These are phyloP conservation scores for Pichia ethanolica DNA, from an alignment of 805 yeast species.

Conservation along the genomic window DNA sequence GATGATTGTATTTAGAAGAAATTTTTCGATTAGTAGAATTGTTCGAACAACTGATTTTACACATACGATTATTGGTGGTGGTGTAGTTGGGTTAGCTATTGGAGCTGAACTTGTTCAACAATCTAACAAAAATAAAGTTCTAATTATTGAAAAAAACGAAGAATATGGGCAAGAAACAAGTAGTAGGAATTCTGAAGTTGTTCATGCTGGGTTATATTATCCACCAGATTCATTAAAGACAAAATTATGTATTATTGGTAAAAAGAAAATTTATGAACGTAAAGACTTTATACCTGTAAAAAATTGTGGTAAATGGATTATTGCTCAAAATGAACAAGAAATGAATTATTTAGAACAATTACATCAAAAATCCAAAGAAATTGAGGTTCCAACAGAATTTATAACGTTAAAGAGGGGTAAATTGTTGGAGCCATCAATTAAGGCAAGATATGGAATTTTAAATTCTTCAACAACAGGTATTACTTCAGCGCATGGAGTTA, in stretches of 20 bases:
- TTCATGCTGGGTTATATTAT: constrained; percentile 85
- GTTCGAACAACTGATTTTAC: constrained; percentile 9
- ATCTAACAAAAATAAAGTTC: constrained; percentile 38
- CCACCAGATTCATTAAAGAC: constrained; percentile 64
- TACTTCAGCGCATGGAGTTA: constrained; percentile 69
- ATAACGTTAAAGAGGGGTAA: constrained; percentile 39
- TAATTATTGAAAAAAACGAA: constrained; percentile 62
- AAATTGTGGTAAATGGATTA: constrained; percentile 79
- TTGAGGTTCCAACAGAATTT: constrained; percentile 56
- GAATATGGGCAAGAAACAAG: constrained; percentile 74
- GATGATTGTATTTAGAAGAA: not conserved
- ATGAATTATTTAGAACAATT: constrained; percentile 49
- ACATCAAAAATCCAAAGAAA: constrained; percentile 38
- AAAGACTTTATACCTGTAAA: constrained; percentile 48
- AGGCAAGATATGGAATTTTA: constrained; percentile 53
- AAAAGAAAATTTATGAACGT: constrained; percentile 52
- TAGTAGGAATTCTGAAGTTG: constrained; percentile 86
- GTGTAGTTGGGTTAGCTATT: constrained; percentile 38
- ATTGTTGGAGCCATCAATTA: constrained; percentile 56
- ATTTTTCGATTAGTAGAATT: not conserved
- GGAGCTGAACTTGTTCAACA: constrained; percentile 56
- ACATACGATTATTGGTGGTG: constrained; percentile 17
- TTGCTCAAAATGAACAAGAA: constrained; percentile 69
- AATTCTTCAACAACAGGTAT: constrained; percentile 83
- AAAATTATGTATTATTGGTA: constrained; percentile 67